Evolutionary conservation across 805 yeast genomes (phyloP), one percentile per base, ranked within the genome.

Genomic region (Hanseniaspora thailandica): DNA sequence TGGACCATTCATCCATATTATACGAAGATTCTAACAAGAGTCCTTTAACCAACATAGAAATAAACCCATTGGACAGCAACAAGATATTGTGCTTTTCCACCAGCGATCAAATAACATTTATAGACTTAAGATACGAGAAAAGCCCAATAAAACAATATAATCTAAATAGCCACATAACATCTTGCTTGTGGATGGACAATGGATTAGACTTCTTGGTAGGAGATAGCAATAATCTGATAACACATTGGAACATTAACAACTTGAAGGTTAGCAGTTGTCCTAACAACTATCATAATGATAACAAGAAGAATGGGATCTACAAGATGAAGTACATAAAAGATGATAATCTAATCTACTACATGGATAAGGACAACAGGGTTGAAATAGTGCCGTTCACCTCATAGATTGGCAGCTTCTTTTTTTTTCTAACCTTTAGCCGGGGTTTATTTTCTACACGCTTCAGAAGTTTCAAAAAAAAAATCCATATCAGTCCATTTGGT

Each of bases 1-100:
- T 90, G 48, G 97, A 93, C 56, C 97, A 89, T 66, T 85, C 95
- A 17, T 90, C 98, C 1, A 93, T 93, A 59, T 83, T 93, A 15
- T 93, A 86, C 66, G 98, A 93, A 63, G 87, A 87, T 12, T 5
- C 53, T 2, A 33, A 48, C 3, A 47, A 53, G 22, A 72, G 72
- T 19, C 93, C 96, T 1, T 70, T 93, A 51, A 66, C 93, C 31
- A 73, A 90, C 56, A 69, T 93, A 10, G 82, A 86, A 9, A 78
- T 96, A 0, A 84, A 87, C 30, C 84, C 86, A 35, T 72, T 77
- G 35, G 95, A 93, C 64, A 80, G 84, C 43, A 86, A 90, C 65
- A 77, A 86, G 45, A 44, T 50, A 26, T 19, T 50, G 4, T 50
- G 54, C 25, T 50, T 50, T 20, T 44, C 54, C 1, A 19, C 34